Conservation (phyloP, 768 basidiomycete species). For the Podaxis mareebaensis region DNA sequence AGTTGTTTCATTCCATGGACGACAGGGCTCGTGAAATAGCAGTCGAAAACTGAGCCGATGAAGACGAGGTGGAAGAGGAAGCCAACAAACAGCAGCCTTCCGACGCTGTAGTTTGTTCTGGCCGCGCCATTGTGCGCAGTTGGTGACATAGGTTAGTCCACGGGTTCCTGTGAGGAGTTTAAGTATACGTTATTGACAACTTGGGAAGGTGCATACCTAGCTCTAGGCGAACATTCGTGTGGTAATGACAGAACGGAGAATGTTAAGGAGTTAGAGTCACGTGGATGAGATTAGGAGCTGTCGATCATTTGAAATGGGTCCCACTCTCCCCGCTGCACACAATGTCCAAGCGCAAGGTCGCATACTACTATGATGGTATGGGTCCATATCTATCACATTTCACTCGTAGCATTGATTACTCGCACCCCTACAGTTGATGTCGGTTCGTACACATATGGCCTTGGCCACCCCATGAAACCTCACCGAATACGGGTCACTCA, state of each 20-base stretch:
- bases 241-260: background rate
- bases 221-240: background rate
- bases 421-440: conserved; percentile 55
- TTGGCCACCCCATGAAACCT: conserved; percentile 95
- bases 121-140: background rate
- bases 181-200: background rate
- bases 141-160: conserved; percentile 1
- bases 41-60: conserved; percentile 77
- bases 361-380: conserved; percentile 81
- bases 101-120: conserved; percentile 34
- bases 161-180: background rate
- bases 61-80: conserved; percentile 75
- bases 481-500: conserved; percentile 94
- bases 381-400: background rate
- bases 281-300: background rate
- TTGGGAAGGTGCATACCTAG: background rate
- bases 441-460: conserved; percentile 75
- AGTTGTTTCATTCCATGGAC: conserved; percentile 74
- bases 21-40: conserved; percentile 85
- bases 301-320: conserved; percentile 6
- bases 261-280: background rate
- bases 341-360: conserved; percentile 74
- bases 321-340: background rate
- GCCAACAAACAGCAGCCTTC: conserved; percentile 59
- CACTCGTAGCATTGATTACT: background rate